These are phyloP conservation scores for Astrothelium macrocarpum DNA, from an alignment of 495 filamentous ascomycete genomes.

Conservation along the genomic window DNA sequence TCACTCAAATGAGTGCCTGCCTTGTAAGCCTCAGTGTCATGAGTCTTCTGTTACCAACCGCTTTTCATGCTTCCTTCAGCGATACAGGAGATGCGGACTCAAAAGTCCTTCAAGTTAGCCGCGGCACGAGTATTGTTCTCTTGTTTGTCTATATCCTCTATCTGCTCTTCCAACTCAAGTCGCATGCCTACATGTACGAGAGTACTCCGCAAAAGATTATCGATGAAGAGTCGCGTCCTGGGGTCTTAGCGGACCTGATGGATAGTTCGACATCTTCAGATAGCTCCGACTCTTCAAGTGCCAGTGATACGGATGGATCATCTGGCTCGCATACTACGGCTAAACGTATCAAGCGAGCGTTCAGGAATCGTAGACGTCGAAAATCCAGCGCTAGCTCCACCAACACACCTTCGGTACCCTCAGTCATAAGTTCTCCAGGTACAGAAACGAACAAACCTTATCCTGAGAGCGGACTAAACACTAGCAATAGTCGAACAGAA, in stretches of 20 bases:
- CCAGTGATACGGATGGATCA: constrained; percentile 53
- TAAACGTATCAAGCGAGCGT: constrained; percentile 61
- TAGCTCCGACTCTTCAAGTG: constrained; percentile 46
- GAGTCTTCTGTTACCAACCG: constrained; percentile 75
- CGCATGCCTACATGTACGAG: constrained; percentile 83
- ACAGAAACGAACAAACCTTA: constrained; percentile 30
- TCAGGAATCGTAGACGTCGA: constrained; percentile 54
- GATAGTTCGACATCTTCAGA: constrained; percentile 51
- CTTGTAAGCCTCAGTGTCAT: constrained; percentile 81
- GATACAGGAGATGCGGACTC: constrained; percentile 50
- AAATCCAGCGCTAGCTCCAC: constrained; percentile 66
- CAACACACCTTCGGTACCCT: constrained; percentile 42
- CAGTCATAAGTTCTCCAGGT: constrained; percentile 34
- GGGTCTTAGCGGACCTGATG: constrained; percentile 70
- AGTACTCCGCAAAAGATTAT: constrained; percentile 83
- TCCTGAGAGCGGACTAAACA: constrained; percentile 25
- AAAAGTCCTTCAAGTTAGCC: constrained; percentile 70
- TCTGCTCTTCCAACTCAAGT: constrained; percentile 83
- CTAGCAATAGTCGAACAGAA: constrained; percentile 18
- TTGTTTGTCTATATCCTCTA: constrained; percentile 78
- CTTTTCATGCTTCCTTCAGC: constrained; percentile 81
- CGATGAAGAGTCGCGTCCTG: constrained; percentile 78
- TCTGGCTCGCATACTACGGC: constrained; percentile 63
- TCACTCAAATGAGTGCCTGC: constrained; percentile 92
- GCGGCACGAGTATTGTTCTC: constrained; percentile 82